Evolutionary conservation across 768 basidiomycete species (phyloP).

Genomic region (Calocybe indica): DNA sequence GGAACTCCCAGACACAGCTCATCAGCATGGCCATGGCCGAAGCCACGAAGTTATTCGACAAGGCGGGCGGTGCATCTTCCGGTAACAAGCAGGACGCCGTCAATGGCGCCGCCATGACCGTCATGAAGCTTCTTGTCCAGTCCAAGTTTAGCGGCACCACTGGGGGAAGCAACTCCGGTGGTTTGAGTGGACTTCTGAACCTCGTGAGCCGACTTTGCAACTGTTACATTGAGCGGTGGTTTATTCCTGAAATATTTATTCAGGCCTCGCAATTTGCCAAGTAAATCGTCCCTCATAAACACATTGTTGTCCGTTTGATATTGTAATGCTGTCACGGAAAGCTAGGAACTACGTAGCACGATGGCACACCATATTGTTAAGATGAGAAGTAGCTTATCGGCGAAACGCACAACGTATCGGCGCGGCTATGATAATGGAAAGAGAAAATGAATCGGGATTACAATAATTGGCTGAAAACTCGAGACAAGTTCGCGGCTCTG

Average conservation of each 20-base stretch:
- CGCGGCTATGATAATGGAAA: too few species aligned
- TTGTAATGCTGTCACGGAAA: too few species aligned
- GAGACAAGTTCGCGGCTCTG: too few species aligned
- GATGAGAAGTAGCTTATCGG: too few species aligned
- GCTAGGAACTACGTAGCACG: too few species aligned
- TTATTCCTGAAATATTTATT: neutral
- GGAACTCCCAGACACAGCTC: slow-evolving; percentile 53
- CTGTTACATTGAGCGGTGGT: neutral
- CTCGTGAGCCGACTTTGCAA: slow-evolving; percentile 39
- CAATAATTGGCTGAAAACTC: too few species aligned
- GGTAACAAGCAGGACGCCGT: slow-evolving; percentile 81
- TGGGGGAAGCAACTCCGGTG: slow-evolving; percentile 68
- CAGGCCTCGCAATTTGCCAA: slow-evolving; percentile 26
- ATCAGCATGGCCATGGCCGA: slow-evolving; percentile 87
- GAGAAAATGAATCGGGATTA: too few species aligned
- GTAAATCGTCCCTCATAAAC: too few species aligned
- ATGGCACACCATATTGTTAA: too few species aligned
- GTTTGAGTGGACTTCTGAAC: slow-evolving; percentile 52
- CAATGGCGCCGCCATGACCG: slow-evolving; percentile 79
- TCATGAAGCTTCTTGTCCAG: slow-evolving; percentile 78
- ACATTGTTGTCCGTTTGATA: too few species aligned
- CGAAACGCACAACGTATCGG: too few species aligned
- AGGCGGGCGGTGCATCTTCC: slow-evolving; percentile 54
- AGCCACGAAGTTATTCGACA: slow-evolving; percentile 69
- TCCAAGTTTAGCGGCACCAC: slow-evolving; percentile 47